Base-by-base conservation (phyloP, 495 filamentous ascomycete genomes). In the Tuber microsphaerosporum region DNA sequence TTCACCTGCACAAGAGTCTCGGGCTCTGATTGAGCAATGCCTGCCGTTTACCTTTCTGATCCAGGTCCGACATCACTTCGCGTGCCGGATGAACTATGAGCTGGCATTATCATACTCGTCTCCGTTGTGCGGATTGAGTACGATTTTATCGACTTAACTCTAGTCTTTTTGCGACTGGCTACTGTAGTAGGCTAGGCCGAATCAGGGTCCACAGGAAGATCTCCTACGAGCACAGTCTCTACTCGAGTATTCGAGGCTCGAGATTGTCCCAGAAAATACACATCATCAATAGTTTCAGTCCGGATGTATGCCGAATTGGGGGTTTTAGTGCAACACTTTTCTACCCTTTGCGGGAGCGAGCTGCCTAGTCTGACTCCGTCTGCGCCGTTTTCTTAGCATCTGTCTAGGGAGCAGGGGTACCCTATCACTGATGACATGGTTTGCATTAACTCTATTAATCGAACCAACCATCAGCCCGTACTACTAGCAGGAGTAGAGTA, bases 371-470 rank as follows among this genome's bases (percentile, higher is more conserved):
- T 65, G 56, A 31, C 56, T 31, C 56, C 26, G 8, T 2, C n/a
- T 65, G 56, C n/a, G 26, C 56, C 14, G 12, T 65, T 65, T 65
- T 17, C 56, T 65, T 34, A 61, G n/a, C n/a, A 61, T 61, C n/a
- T 31, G 12, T 65, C 56, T 34, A 14, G 56, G 14, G 14, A 1
- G 26, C 56, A 34, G 26, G 56, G 26, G 34, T 19, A 65, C 17
- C 26, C 56, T 34, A 16, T 34, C 56, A 31, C 56, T 65, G 3
- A 4, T 31, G 56, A 34, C 26, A 65, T 17, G 56, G 56, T 31
- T 65, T 65, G 26, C 26, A 65, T 65, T 2, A 65, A 65, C 56
- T 65, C 56, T 65, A 65, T 65, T 65, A 19, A 65, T 65, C 56
- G 56, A 65, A 65, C 56, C 56, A 65, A 14, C 56, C 56, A 65